These are phyloP conservation scores for Helicostylum pulchrum DNA, from an alignment of 192 early-diverging fungal genomes.

Conservation along the genomic window DNA sequence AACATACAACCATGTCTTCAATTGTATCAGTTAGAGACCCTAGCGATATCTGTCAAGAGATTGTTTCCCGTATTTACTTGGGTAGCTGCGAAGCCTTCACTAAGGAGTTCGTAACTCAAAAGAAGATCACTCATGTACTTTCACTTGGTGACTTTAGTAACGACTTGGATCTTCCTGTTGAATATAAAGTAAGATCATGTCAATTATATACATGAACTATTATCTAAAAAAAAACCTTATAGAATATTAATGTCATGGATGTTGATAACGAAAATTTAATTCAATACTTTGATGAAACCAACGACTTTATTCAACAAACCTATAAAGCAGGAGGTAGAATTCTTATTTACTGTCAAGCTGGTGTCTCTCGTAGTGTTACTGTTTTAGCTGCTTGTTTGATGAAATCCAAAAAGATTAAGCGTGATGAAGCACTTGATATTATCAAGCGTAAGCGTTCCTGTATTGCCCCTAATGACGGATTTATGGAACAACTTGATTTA, in stretches of 20 bases:
- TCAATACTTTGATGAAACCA: slow-evolving; percentile 64
- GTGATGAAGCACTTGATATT: slow-evolving; percentile 45
- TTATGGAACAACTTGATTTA: slow-evolving; percentile 58
- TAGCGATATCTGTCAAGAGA: slow-evolving; percentile 4
- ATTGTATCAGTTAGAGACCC: not conserved
- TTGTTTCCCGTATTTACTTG: slow-evolving; percentile 15
- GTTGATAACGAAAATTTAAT: slow-evolving; percentile 62
- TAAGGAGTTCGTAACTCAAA: not conserved
- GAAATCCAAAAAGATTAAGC: slow-evolving; percentile 45
- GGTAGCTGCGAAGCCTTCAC: slow-evolving; percentile 10
- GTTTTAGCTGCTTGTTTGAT: slow-evolving; percentile 67
- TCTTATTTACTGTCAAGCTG: slow-evolving; percentile 69
- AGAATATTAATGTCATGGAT: slow-evolving; percentile 52
- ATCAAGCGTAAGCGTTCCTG: slow-evolving; percentile 12
- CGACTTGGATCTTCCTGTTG: slow-evolving; percentile 4
- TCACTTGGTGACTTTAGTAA: slow-evolving; percentile 20
- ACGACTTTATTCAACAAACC: slow-evolving; percentile 53
- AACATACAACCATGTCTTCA: not conserved
- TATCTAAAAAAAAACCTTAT: not conserved
- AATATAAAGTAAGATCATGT: slow-evolving; percentile 8
- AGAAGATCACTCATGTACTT: slow-evolving; percentile 27
- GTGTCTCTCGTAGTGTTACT: slow-evolving; percentile 68
- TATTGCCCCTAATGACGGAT: slow-evolving; percentile 59
- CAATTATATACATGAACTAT: not conserved
- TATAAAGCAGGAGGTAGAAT: slow-evolving; percentile 48